Conservation (phyloP, 1,284 basidiomycete genomes). For the Lentinula novae-zelandiae region DNA sequence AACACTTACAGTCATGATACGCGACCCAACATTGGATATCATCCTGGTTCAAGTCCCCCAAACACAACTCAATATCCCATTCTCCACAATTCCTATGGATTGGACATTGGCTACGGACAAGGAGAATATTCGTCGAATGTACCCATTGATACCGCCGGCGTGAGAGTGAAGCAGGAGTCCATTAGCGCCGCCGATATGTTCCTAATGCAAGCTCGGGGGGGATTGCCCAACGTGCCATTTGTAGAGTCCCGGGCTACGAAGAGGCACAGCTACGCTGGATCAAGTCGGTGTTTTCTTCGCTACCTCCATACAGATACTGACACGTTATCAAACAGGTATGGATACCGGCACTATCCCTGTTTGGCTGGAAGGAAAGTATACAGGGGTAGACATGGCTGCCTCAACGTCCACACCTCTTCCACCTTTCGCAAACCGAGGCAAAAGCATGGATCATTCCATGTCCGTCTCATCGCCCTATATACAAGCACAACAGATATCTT, state of each 20-base stretch:
- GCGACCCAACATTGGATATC: not conserved
- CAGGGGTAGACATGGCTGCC: constrained; percentile 8
- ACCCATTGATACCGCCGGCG: constrained; percentile 23
- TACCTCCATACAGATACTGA: not conserved
- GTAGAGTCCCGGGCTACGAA: constrained; percentile 10
- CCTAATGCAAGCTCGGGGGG: constrained; percentile 53
- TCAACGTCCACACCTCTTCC: not conserved
- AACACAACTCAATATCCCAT: not conserved
- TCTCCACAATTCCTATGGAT: not conserved
- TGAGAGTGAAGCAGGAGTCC: constrained; percentile 30
- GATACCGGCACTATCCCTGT: constrained; percentile 8
- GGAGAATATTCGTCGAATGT: not conserved
- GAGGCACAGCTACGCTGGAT: constrained; percentile 12
- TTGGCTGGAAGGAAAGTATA: constrained; percentile 13
- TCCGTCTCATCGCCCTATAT: not conserved
- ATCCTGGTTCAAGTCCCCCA: constrained; percentile 4
- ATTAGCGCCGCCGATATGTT: constrained; percentile 62
- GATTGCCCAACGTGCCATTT: constrained; percentile 28
- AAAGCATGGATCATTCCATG: constrained; percentile 3
- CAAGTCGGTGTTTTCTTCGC: not conserved
- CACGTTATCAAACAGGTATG: not conserved
- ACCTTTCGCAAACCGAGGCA: not conserved
- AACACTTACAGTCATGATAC: not conserved
- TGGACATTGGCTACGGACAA: constrained; percentile 1
- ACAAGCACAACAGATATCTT: not conserved